Evolutionary conservation across 768 basidiomycete species (phyloP), one percentile per base, ranked within the genome.

Genomic region (Tricholoma bakamatsutake): DNA sequence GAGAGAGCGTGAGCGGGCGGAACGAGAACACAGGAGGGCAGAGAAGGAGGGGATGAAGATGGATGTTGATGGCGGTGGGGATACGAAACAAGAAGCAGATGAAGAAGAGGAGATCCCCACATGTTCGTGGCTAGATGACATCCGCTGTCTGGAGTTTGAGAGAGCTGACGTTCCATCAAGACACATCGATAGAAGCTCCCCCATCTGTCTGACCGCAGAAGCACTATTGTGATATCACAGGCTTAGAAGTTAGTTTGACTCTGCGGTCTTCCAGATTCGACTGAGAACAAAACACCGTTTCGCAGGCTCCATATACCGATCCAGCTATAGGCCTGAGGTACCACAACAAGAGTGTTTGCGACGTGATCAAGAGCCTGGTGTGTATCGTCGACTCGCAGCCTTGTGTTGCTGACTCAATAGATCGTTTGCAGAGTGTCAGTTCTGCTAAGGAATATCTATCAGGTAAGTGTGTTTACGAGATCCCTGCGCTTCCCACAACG

Each of bases 311-410:
- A 1, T 93, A 93, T 60, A 92, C 88, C 0, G 88, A 93, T 61
- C 90, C 91, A 6, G 80, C 82, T 1, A 91, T 89, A 0, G 84
- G 85, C 1, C 73, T 93, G 9, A 79, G 91, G 4, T 93, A 88
- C 65, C 87, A 93, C 58, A 87, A 93, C 75, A 90, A 88, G 74
- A 88, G 83, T 58, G 81, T 93, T n/a, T 93, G 91, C 64, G 88
- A 90, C 48, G 73, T 90, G 27, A 82, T 93, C 59, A 89, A 88
- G 66, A 78, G 80, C 49, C 70, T 93, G 64, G 90, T 90, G 56
- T 50, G 77, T 66, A n/a, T n/a, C n/a, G 0, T 39, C 34, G 2
- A 47, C 12, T 12, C 6, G 30, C 18, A 15, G 34, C n/a, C n/a
- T n/a, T n/a, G n/a, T 13, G 43, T 15, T 2, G 24, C 17, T 37